A percentile compares a stretch with the other conserved stretches of the same genome.
Evolutionary conservation across 23 red algal genomes (phyloP).

Genomic region (Gracilaria vermiculophylla): DNA sequence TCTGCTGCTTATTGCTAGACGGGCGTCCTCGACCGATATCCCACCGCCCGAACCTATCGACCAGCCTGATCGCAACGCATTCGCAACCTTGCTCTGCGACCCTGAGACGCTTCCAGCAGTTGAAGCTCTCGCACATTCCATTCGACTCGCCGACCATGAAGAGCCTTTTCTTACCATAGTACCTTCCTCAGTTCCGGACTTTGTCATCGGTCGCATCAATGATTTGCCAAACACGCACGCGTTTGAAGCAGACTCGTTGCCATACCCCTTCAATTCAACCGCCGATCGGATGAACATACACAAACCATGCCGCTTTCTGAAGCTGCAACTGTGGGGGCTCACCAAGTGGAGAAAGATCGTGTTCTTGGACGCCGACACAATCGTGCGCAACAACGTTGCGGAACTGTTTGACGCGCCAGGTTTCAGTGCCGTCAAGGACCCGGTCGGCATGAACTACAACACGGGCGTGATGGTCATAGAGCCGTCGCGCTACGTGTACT

Average conservation of each 20-base stretch:
- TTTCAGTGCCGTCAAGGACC: slow-evolving; percentile 72
- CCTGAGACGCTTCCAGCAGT: slow-evolving; percentile 73
- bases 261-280: slow-evolving; percentile 78
- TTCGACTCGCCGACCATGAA: slow-evolving; percentile 43
- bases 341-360: slow-evolving; percentile 75
- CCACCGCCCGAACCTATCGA: neutral
- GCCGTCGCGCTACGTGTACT: slow-evolving; percentile 44
- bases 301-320: slow-evolving; percentile 85
- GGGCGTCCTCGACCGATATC: neutral
- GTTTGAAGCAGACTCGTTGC: slow-evolving; percentile 43
- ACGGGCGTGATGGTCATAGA: slow-evolving; percentile 83
- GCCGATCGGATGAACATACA: slow-evolving; percentile 73
- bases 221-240: slow-evolving; percentile 51
- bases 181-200: slow-evolving; percentile 26
- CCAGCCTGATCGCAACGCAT: slow-evolving; percentile 40
- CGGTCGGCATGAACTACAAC: slow-evolving; percentile 83
- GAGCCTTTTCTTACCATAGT: slow-evolving; percentile 70
- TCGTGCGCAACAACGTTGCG: slow-evolving; percentile 61
- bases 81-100: slow-evolving; percentile 81
- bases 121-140: slow-evolving; percentile 52
- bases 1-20: neutral
- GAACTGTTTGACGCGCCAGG: slow-evolving; percentile 74
- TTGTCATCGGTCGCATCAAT: slow-evolving; percentile 38
- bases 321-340: slow-evolving; percentile 80
- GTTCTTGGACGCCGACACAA: slow-evolving; percentile 82